Percentiles rank a stretch among this genome's conserved stretches.
Conservation (phyloP, 2,329 filamentous ascomycete species). For the Beauveria pseudobassiana region DNA sequence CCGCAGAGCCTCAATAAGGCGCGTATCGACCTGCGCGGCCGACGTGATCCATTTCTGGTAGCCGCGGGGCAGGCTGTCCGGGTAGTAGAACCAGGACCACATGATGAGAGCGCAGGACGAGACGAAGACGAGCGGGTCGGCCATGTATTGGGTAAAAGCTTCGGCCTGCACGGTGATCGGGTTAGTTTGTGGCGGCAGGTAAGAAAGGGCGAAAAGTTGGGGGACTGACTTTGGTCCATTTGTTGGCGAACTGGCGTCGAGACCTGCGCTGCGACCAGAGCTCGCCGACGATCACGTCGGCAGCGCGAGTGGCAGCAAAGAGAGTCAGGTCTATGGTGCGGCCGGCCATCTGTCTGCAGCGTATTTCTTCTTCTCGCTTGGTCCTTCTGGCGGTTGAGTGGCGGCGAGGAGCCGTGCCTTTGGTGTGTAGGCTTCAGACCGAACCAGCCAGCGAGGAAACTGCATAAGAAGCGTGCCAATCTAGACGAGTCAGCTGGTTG, state of each 20-base stretch:
- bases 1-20: slow-evolving; percentile 67
- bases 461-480: slow-evolving; percentile 49
- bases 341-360: slow-evolving; percentile 43
- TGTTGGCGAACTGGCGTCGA: slow-evolving; percentile 35
- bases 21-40: slow-evolving; percentile 65
- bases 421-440: slow-evolving; percentile 51
- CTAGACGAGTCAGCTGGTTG: slow-evolving; percentile 25
- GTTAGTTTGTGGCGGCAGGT: neutral
- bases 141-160: slow-evolving; percentile 26
- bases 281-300: slow-evolving; percentile 62
- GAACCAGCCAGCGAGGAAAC: slow-evolving; percentile 51
- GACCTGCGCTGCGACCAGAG: slow-evolving; percentile 49
- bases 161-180: slow-evolving; percentile 20
- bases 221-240: slow-evolving; percentile 39
- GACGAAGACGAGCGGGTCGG: slow-evolving; percentile 67
- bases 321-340: slow-evolving; percentile 75
- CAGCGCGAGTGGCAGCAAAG: slow-evolving; percentile 65
- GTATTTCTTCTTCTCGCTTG: slow-evolving; percentile 2
- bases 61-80: slow-evolving; percentile 59
- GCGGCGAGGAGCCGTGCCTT: slow-evolving; percentile 19
- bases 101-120: slow-evolving; percentile 68
- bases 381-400: slow-evolving; percentile 20
- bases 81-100: slow-evolving; percentile 82
- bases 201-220: neutral
- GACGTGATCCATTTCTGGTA: slow-evolving; percentile 80